These are phyloP conservation scores for Tolypocladium ophioglossoides DNA, from an alignment of 2,329 filamentous ascomycete genomes.

Conservation along the genomic window DNA sequence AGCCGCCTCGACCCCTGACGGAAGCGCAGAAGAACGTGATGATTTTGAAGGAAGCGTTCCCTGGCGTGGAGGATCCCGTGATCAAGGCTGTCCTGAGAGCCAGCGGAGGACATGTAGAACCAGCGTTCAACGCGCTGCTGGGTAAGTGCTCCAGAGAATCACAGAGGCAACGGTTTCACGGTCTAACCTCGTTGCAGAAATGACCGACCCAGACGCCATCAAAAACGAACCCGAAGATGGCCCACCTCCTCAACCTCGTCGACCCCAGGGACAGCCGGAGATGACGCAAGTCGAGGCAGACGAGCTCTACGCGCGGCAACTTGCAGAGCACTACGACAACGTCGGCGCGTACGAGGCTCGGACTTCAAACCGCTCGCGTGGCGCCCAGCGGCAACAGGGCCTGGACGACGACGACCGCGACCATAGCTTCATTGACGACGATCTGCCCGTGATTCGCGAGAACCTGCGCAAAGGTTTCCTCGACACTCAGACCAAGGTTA, in stretches of 20 bases:
- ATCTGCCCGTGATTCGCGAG: constrained; percentile 84
- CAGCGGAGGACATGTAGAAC: constrained; percentile 79
- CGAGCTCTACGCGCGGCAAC: constrained; percentile 81
- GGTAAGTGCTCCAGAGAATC: constrained; percentile 34
- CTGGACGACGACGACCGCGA: constrained; percentile 53
- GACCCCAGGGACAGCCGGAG: constrained; percentile 52
- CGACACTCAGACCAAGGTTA: constrained; percentile 88
- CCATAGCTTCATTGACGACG: constrained; percentile 90
- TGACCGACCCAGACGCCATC: constrained; percentile 67
- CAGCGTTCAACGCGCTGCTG: constrained; percentile 88
- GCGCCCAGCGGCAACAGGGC: constrained; percentile 28
- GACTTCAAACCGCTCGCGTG: constrained; percentile 33
- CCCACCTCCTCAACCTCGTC: constrained; percentile 67
- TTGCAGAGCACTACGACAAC: constrained; percentile 81
- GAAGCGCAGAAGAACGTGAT: constrained; percentile 77
- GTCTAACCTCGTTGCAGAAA: constrained; percentile 36
- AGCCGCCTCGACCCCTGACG: constrained; percentile 74
- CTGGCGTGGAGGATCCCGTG: constrained; percentile 65
- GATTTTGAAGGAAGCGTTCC: constrained; percentile 90
- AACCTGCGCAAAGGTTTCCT: constrained; percentile 90
- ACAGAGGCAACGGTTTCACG: neutral
- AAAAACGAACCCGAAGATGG: constrained; percentile 44
- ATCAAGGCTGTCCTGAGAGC: constrained; percentile 82
- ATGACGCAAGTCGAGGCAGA: constrained; percentile 81
- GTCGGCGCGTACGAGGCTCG: constrained; percentile 46